Conservation (phyloP, 139 green algal genomes). For the Tetradesmus lagerheimii region DNA sequence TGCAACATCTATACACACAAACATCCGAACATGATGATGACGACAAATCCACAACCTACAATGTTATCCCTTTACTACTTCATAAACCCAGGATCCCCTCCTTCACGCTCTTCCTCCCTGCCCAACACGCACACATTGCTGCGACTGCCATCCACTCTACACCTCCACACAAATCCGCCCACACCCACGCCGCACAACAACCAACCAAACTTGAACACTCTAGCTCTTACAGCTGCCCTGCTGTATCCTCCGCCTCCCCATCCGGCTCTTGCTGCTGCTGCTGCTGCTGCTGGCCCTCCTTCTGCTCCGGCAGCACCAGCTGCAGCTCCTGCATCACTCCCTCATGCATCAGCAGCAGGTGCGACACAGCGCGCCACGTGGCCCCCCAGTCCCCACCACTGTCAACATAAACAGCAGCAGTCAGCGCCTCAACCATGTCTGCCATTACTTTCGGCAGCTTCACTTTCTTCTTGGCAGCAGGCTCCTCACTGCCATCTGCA, state of each 20-base stretch:
- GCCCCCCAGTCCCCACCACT: constrained; percentile 38
- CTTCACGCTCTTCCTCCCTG: too few species aligned
- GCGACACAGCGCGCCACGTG: neutral
- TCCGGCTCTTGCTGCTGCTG: neutral
- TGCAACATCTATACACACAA: too few species aligned
- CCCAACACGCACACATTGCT: too few species aligned
- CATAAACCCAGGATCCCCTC: too few species aligned
- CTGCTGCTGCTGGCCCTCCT: constrained; percentile 1
- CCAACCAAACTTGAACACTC: too few species aligned
- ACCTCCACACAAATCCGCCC: too few species aligned
- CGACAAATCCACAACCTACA: too few species aligned
- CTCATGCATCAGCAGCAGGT: constrained; percentile 27
- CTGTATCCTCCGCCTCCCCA: too few species aligned
- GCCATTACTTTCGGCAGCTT: constrained; percentile 40
- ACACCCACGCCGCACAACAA: too few species aligned
- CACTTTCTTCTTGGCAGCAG: neutral
- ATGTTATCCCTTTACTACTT: too few species aligned
- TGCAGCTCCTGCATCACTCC: neutral
- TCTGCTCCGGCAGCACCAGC: neutral
- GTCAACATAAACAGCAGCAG: constrained; percentile 40
- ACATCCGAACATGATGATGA: too few species aligned
- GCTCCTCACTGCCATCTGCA: neutral
- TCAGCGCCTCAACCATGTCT: constrained; percentile 38
- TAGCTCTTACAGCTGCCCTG: neutral
- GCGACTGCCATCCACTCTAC: too few species aligned